phyloP scores from a whole-genome alignment of 2,329 filamentous ascomycete genomes.

The Colletotrichum incanum region DNA sequence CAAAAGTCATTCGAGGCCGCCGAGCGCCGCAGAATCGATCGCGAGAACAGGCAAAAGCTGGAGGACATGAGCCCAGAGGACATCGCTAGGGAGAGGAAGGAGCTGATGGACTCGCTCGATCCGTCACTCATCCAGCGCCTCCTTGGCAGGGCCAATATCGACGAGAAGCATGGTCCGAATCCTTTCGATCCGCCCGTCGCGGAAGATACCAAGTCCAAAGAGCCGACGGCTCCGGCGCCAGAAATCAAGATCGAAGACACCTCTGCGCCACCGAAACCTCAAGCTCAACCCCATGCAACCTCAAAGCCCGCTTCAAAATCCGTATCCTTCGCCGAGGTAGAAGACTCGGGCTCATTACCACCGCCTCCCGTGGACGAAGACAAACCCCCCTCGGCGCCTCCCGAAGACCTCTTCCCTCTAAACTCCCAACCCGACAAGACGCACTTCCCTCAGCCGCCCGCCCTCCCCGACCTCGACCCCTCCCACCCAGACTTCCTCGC shows the following conservation, averaged over 20 bases:
- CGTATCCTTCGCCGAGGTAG: constrained; percentile 9
- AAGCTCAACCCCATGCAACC: constrained; percentile 6
- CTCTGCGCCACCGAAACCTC: constrained; percentile 45
- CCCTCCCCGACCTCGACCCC: constrained; percentile 83
- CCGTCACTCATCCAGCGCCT: constrained; percentile 83
- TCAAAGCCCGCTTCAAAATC: constrained; percentile 22
- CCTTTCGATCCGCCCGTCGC: constrained; percentile 58
- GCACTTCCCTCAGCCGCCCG: constrained; percentile 74
- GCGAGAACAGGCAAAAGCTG: constrained; percentile 83
- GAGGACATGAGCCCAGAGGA: constrained; percentile 85
- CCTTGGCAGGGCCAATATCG: constrained; percentile 82
- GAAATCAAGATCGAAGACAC: constrained; percentile 56
- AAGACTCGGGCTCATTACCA: constrained; percentile 17
- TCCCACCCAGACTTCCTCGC: constrained; percentile 86
- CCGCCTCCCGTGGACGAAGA: constrained; percentile 56
- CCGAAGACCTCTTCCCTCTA: constrained; percentile 60
- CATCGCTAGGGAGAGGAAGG: constrained; percentile 84
- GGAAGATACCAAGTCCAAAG: constrained; percentile 17
- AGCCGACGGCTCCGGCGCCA: constrained; percentile 46
- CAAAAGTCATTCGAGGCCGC: constrained; percentile 58
- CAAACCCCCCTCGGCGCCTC: constrained; percentile 58
- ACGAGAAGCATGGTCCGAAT: constrained; percentile 67
- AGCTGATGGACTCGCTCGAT: constrained; percentile 84
- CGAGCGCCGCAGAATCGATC: constrained; percentile 82
- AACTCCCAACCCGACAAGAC: constrained; percentile 57